Evolutionary conservation across 176 grass and related monocot species (phyloP), one percentile per base, ranked within the genome.

Genomic region (Panicum miliaceum): DNA sequence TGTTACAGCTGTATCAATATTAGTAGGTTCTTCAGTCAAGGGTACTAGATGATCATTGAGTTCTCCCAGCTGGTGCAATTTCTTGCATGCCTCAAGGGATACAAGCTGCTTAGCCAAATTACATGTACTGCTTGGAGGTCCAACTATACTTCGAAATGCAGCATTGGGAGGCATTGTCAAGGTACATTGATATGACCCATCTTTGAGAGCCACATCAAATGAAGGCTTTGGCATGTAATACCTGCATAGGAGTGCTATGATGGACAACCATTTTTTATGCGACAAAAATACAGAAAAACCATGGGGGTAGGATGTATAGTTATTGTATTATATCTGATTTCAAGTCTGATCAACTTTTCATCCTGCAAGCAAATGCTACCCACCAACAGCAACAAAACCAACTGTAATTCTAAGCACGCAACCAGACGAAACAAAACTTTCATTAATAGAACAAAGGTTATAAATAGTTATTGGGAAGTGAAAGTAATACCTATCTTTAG

Each of bases 71-170:
- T 94, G 70, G 89, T 98, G 92, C 66, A 98, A 29, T 84, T 91
- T 98, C 92, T 93, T 98, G 78, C 92, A 98, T 46, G 95, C 92
- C 64, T 98, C 92, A 37, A 98, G 66, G 81, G 89, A 98, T 81
- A 81, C 90, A 91, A 94, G 91, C 72, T 93, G 91, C 82, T 93
- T 98, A 75, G 95, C 90, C 66, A 75, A 84, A 82, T 88, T 92
- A 75, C 68, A 88, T 77, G 68, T 93, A 83, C 78, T 86, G 78
- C 86, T 83, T 81, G 85, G 86, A 79, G 92, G 90, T 63, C 95
- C 95, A 64, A 88, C 84, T 72, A 98, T 81, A 75, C 65, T 94
- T 81, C 92, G 89, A 90, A 98, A 93, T 78, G 90, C 92, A 53
- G 90, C 90, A 86, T 85, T 90, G 69, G 85, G 90, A 71, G 95